These are phyloP conservation scores for Gnomoniopsis sp. DNA, from an alignment of 2,329 filamentous ascomycete species.

Conservation along the genomic window DNA sequence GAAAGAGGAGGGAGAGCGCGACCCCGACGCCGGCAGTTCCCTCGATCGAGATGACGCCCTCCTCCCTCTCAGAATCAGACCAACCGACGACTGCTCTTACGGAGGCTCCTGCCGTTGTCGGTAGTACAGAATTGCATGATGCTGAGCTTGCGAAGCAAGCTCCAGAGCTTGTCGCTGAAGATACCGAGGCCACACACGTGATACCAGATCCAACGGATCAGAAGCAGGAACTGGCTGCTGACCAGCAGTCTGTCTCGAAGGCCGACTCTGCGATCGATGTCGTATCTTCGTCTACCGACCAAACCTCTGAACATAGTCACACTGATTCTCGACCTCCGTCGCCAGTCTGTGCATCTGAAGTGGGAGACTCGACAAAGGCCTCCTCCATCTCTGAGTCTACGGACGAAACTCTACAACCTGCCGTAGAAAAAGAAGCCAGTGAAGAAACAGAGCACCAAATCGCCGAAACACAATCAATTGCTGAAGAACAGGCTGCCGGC, in stretches of 20 bases:
- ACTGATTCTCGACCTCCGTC: constrained; percentile 58
- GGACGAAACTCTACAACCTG: constrained; percentile 51
- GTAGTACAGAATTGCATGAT: constrained; percentile 15
- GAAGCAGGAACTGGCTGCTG: constrained; percentile 24
- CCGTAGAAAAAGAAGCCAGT: constrained; percentile 29
- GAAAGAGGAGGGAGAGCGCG: constrained; percentile 55
- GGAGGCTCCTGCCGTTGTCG: constrained; percentile 22
- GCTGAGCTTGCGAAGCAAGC: constrained; percentile 26
- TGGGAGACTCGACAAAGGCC: constrained; percentile 58
- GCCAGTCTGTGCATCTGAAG: constrained; percentile 51
- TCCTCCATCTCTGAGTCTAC: constrained; percentile 63
- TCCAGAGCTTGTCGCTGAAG: constrained; percentile 29
- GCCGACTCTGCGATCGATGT: constrained; percentile 55
- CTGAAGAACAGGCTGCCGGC: constrained; percentile 5
- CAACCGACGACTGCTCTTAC: constrained; percentile 35
- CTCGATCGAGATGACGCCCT: constrained; percentile 22
- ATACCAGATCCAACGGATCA: constrained; percentile 16
- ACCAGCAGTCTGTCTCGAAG: constrained; percentile 38
- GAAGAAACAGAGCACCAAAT: constrained; percentile 13
- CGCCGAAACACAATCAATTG: constrained; percentile 10
- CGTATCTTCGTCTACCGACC: constrained; percentile 45
- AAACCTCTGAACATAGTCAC: constrained; percentile 43
- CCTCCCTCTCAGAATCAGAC: constrained; percentile 11
- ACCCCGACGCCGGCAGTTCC: constrained; percentile 26
- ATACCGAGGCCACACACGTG: constrained; percentile 12